These are phyloP conservation scores for Cytospora schulzeri DNA, from an alignment of 2,329 filamentous ascomycete genomes.

Conservation along the genomic window DNA sequence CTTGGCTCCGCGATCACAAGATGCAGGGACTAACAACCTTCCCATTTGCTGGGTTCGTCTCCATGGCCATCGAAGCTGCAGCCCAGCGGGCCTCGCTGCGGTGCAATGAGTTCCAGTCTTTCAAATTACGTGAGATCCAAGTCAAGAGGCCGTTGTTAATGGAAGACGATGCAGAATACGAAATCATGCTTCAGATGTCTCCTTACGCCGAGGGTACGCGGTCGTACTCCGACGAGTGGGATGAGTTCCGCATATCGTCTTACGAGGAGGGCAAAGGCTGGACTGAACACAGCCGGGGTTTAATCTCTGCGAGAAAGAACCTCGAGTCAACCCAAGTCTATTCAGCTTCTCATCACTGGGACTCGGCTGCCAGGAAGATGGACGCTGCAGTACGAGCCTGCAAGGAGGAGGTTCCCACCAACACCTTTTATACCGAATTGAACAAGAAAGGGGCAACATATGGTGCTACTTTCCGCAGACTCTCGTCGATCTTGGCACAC, in stretches of 20 bases:
- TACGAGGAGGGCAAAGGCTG: constrained; percentile 35
- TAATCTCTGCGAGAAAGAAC: constrained; percentile 27
- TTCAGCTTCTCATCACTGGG: background rate
- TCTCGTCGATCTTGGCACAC: constrained; percentile 19
- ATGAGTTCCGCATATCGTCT: constrained; percentile 38
- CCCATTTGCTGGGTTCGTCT: constrained; percentile 46
- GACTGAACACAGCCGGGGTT: constrained; percentile 36
- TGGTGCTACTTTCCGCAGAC: constrained; percentile 22
- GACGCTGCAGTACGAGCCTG: constrained; percentile 16
- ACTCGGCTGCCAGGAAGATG: background rate
- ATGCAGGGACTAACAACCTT: constrained; percentile 40
- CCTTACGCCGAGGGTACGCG: constrained; percentile 27
- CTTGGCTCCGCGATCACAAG: constrained; percentile 23
- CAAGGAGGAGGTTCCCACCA: constrained; percentile 2
- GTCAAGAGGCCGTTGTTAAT: constrained; percentile 36
- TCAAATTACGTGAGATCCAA: constrained; percentile 35
- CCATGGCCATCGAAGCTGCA: constrained; percentile 42
- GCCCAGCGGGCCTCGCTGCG: constrained; percentile 31
- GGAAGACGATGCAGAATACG: constrained; percentile 34
- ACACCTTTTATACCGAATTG: constrained; percentile 27
- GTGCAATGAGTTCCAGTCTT: constrained; percentile 28
- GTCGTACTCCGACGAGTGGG: constrained; percentile 31
- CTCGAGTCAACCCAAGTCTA: constrained; percentile 2
- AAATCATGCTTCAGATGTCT: constrained; percentile 33
- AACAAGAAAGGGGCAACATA: constrained; percentile 27